phyloP scores from a whole-genome alignment of 371 early-diverging fungal genomes.

The Actinomortierella ambigua region DNA sequence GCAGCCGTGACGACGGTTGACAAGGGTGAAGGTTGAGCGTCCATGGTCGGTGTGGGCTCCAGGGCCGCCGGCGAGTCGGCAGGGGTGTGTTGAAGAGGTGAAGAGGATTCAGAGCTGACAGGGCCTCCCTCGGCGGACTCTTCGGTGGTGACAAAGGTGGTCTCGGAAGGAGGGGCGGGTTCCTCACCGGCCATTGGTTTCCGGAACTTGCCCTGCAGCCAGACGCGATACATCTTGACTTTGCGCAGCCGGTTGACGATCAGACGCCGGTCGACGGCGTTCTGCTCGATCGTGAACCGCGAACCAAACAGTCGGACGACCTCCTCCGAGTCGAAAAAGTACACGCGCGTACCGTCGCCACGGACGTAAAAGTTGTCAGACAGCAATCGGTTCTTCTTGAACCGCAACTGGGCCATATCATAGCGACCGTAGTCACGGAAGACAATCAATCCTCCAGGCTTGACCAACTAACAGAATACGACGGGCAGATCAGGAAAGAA shows the following conservation, averaged over 20 bases:
- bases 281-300: slow-evolving; percentile 77
- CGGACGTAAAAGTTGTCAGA: slow-evolving; percentile 87
- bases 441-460: slow-evolving; percentile 76
- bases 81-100: too few species aligned
- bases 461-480: slow-evolving; percentile 53
- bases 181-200: slow-evolving; percentile 55
- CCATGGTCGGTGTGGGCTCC: too few species aligned
- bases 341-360: slow-evolving; percentile 83
- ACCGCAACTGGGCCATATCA: slow-evolving; percentile 90
- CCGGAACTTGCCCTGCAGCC: slow-evolving; percentile 96
- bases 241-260: slow-evolving; percentile 92
- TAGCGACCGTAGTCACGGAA: slow-evolving; percentile 92
- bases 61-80: too few species aligned
- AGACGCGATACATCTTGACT: slow-evolving; percentile 97
- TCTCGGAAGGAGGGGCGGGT: slow-evolving; percentile 33
- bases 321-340: slow-evolving; percentile 67
- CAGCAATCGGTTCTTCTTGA: slow-evolving; percentile 74
- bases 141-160: slow-evolving; percentile 21
- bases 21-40: too few species aligned
- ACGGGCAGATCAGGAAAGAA: too few species aligned
- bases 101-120: too few species aligned
- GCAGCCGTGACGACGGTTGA: too few species aligned
- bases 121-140: not conserved
- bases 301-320: slow-evolving; percentile 60
- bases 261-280: slow-evolving; percentile 91